Evolutionary conservation across 2,329 filamentous ascomycete species (phyloP).

Genomic region (Myriosclerotinia scirpicola): DNA sequence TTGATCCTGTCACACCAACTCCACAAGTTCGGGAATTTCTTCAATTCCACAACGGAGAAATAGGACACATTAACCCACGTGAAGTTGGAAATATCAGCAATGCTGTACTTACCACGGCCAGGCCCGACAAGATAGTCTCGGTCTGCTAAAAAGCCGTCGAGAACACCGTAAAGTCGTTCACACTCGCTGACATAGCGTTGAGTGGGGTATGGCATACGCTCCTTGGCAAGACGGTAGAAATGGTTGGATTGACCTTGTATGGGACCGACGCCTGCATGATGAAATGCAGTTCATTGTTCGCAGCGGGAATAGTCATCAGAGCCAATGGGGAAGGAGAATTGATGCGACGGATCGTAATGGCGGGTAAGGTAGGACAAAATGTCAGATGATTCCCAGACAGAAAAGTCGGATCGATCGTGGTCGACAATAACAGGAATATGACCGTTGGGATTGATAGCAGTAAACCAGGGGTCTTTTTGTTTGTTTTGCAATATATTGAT

Average conservation of each 20-base stretch:
- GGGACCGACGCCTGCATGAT: slow-evolving; percentile 40
- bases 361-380: slow-evolving; percentile 75
- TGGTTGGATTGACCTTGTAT: slow-evolving; percentile 55
- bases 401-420: slow-evolving; percentile 59
- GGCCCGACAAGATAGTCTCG: slow-evolving; percentile 56
- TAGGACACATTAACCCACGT: slow-evolving; percentile 64
- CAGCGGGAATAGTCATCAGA: slow-evolving; percentile 45
- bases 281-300: slow-evolving; percentile 67
- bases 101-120: slow-evolving; percentile 56
- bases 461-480: slow-evolving; percentile 68
- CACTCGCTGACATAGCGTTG: slow-evolving; percentile 76
- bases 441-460: slow-evolving; percentile 61
- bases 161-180: slow-evolving; percentile 69
- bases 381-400: slow-evolving; percentile 72
- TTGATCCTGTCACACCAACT: slow-evolving; percentile 66
- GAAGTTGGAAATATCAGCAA: slow-evolving; percentile 71
- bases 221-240: slow-evolving; percentile 66
- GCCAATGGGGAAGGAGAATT: slow-evolving; percentile 59
- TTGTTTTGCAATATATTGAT: slow-evolving; percentile 62
- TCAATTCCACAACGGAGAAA: slow-evolving; percentile 63
- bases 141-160: slow-evolving; percentile 61
- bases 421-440: slow-evolving; percentile 66
- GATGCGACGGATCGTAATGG: slow-evolving; percentile 67
- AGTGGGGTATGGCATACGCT: slow-evolving; percentile 68
- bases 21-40: slow-evolving; percentile 64